Evolutionary conservation across 2,329 filamentous ascomycete genomes (phyloP).

Genomic region (Saccharata proteae): DNA sequence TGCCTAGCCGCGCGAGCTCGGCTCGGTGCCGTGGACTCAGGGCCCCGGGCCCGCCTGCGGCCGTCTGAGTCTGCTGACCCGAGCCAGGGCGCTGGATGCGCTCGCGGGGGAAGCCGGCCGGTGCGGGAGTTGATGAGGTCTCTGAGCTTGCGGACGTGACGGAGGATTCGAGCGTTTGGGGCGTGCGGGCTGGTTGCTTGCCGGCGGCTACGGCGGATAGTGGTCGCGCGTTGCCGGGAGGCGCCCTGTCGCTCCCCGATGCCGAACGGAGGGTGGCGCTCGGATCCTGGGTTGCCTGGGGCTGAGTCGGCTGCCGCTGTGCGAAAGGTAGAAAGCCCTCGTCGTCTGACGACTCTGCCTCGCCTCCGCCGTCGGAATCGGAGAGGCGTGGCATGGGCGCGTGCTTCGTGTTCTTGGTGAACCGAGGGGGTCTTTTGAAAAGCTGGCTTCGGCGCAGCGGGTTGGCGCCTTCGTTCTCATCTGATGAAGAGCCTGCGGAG

Average conservation of each 20-base stretch:
- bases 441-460: constrained; percentile 31
- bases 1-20: constrained; percentile 44
- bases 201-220: constrained; percentile 7
- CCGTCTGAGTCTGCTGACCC: background rate
- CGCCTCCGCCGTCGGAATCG: constrained; percentile 34
- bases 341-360: constrained; percentile 41
- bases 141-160: constrained; percentile 6
- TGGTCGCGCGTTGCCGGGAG: background rate
- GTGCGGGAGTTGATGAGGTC: constrained; percentile 7
- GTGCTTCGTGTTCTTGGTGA: constrained; percentile 18
- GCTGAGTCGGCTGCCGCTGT: constrained; percentile 6
- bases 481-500: constrained; percentile 15
- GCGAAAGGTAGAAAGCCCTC: constrained; percentile 29
- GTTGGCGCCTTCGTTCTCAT: constrained; percentile 23
- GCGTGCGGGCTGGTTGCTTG: constrained; percentile 5
- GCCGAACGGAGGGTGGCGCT: background rate
- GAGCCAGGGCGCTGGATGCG: background rate
- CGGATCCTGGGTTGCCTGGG: background rate
- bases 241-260: background rate
- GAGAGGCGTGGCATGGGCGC: constrained; percentile 15
- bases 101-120: background rate
- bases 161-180: constrained; percentile 5
- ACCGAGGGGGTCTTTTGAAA: constrained; percentile 30
- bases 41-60: constrained; percentile 5
- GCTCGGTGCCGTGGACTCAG: constrained; percentile 43